phyloP scores from a whole-genome alignment of 192 early-diverging fungal genomes.

The Podila epigama region DNA sequence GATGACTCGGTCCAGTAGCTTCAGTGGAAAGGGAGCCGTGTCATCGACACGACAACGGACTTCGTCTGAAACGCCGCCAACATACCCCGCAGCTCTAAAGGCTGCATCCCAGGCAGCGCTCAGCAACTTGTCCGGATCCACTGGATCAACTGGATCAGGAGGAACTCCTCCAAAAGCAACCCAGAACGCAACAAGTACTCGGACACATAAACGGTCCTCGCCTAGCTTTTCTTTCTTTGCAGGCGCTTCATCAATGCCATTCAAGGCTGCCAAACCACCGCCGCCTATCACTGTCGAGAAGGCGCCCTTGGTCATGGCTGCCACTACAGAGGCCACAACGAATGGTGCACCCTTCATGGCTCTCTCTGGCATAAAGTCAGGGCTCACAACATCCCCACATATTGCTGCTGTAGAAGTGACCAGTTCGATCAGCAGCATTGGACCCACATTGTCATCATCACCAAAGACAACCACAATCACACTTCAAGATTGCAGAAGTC shows the following conservation, averaged over 20 bases:
- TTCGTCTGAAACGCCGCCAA: conserved; percentile 40
- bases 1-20: conserved; percentile 40
- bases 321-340: background rate
- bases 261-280: conserved; percentile 37
- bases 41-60: conserved; percentile 22
- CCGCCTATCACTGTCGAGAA: conserved; percentile 27
- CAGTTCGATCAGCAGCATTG: conserved; percentile 12
- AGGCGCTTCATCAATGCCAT: conserved; percentile 16
- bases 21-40: conserved; percentile 31
- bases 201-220: conserved; percentile 29
- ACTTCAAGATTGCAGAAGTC: background rate
- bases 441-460: background rate
- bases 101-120: background rate
- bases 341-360: conserved; percentile 18
- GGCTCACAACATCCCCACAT: conserved; percentile 17
- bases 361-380: conserved; percentile 33
- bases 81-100: conserved; percentile 28
- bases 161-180: background rate
- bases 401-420: conserved; percentile 32
- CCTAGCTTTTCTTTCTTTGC: conserved; percentile 43
- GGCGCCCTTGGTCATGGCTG: conserved; percentile 7
- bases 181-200: conserved; percentile 4
- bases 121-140: background rate
- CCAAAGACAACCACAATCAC: too few species aligned
- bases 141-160: background rate